Conservation (phyloP, 441 rosid species). For the Pelargonium citronellum region DNA sequence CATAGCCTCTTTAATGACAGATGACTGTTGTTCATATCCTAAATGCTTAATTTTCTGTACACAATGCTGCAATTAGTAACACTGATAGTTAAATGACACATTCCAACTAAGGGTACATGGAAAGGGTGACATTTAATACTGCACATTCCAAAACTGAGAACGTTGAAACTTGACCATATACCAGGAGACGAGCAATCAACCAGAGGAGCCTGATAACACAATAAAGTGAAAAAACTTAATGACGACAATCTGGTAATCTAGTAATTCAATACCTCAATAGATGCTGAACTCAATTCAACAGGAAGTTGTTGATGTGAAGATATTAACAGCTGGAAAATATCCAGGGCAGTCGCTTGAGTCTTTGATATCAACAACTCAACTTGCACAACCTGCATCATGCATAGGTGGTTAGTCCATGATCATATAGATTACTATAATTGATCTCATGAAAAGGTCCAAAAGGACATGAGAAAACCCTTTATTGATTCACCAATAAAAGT, state of each 20-base stretch:
- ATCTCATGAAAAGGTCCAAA: neutral
- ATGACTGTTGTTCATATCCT: constrained; percentile 45
- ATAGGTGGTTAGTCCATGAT: constrained; percentile 12
- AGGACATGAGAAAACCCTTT: neutral
- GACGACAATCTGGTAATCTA: constrained; percentile 3
- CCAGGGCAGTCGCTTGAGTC: constrained; percentile 46
- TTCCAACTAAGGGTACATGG: constrained; percentile 12
- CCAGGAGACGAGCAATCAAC: constrained; percentile 11
- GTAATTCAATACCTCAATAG: constrained; percentile 57
- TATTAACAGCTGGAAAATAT: constrained; percentile 53
- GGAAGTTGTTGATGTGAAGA: constrained; percentile 51
- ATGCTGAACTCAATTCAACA: constrained; percentile 52
- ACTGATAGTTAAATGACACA: constrained; percentile 6
- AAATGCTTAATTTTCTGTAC: constrained; percentile 57
- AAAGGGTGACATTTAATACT: constrained; percentile 15
- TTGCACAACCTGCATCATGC: constrained; percentile 53
- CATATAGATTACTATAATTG: neutral
- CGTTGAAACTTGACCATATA: constrained; percentile 7
- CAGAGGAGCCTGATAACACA: neutral
- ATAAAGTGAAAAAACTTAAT: constrained; percentile 12
- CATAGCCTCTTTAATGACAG: constrained; percentile 44
- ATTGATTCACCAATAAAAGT: neutral
- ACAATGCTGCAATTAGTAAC: constrained; percentile 47
- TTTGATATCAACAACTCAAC: constrained; percentile 55
- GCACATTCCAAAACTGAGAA: constrained; percentile 9